Evolutionary conservation across 768 basidiomycete species (phyloP).

Genomic region (Pleurotus sapidus): DNA sequence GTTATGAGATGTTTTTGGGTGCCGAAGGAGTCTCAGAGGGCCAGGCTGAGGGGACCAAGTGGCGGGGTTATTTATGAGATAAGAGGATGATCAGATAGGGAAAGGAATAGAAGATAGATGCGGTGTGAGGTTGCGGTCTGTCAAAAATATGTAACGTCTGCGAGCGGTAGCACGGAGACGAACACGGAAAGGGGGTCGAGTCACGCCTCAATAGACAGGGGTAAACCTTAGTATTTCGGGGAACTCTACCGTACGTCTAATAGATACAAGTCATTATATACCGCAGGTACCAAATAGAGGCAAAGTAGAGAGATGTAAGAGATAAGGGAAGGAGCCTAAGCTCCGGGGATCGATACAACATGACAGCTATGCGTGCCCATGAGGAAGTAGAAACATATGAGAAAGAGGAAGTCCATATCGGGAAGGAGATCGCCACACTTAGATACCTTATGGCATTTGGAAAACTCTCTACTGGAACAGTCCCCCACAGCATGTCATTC

Average conservation of each 20-base stretch:
- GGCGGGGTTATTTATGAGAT: neutral
- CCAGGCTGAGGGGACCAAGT: neutral
- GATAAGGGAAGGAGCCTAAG: too few species aligned
- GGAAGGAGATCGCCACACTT: too few species aligned
- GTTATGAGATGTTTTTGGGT: neutral
- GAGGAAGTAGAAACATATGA: too few species aligned
- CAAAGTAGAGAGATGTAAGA: too few species aligned
- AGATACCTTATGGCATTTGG: too few species aligned
- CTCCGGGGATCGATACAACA: too few species aligned
- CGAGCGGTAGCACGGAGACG: neutral
- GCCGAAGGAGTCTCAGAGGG: neutral
- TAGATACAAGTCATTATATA: neutral
- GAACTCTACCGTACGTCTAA: neutral
- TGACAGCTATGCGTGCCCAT: too few species aligned
- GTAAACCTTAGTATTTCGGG: neutral
- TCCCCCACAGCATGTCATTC: too few species aligned
- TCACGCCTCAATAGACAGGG: neutral
- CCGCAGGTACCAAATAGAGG: neutral
- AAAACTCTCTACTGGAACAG: too few species aligned
- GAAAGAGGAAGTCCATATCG: too few species aligned
- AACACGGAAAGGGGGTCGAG: neutral
- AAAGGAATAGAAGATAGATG: neutral
- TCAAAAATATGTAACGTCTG: constrained; percentile 4
- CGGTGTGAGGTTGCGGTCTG: neutral
- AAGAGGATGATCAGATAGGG: neutral